Base-by-base conservation (phyloP, 108 stramenopile species). In the Chaetoceros tenuissimus region DNA sequence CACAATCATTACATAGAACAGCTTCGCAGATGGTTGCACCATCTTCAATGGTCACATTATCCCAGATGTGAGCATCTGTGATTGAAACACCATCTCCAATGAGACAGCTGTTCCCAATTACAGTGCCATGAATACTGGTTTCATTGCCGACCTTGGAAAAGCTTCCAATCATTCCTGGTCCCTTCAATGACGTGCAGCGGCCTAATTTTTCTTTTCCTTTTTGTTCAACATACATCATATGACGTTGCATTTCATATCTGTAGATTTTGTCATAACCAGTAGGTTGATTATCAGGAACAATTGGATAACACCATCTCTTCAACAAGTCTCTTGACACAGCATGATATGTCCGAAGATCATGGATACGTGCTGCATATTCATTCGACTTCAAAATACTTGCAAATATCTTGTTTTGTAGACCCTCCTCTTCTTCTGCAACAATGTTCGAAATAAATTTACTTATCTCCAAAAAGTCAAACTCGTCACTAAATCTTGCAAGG, bases 391-490 rank as follows among this genome's bases (percentile, higher is more conserved):
- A 60, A 10, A 97, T 60, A 66, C 95, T 82, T 2, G 88, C 95
- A 63, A 82, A 89, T 30, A 97, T 89, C 43, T 83, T 69, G 25
- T 91, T 84, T 47, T 97, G 97, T 46, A 97, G 68, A 3, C 92
- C 92, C 58, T 86, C 82, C 74, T 97, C 96, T 69, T 89, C 89
- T 67, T 97, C 97, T 29, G 87, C 87, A 17, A 94, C 96, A 28
- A 77, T 88, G 55, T 97, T 93, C 44, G 75, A 68, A 27, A 99
- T 83, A 74, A 95, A 96, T n/a, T 66, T 46, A 0, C 92, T 62
- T 46, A 92, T 69, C 40, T 96, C 87, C 51, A 90, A 71, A 60
- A 97, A 99, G 59, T 99, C 98, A 65, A 96, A 99, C 60, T 95
- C 94, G 73, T 99, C 98, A 34, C 74, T 69, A 57, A 97, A 92